Percentiles rank a stretch among this genome's conserved stretches.
phyloP scores from a whole-genome alignment of 257 asterid species.

The Petrea volubilis region DNA sequence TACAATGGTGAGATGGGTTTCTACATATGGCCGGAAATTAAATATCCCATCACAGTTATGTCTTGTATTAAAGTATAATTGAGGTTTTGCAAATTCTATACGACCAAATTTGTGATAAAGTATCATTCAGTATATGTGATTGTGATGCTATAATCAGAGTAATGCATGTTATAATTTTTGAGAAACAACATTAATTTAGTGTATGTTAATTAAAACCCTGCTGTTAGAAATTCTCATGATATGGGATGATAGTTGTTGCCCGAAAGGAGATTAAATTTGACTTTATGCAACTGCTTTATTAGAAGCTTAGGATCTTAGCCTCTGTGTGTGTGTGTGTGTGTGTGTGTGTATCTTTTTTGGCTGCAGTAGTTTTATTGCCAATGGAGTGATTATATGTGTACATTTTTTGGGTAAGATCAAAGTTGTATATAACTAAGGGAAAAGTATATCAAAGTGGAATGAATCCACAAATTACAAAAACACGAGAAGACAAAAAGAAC shows the following conservation, averaged over 20 bases:
- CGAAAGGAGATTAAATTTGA: no score
- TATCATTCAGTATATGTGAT: no score
- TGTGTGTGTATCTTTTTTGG: no score
- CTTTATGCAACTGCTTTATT: background rate
- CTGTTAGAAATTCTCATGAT: background rate
- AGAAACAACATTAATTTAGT: background rate
- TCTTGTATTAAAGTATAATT: background rate
- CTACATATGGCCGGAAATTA: background rate
- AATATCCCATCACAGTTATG: background rate
- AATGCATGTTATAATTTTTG: background rate
- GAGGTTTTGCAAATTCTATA: background rate
- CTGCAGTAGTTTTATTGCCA: background rate
- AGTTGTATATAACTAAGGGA: no score
- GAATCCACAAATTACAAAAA: no score
- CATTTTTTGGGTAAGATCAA: no score
- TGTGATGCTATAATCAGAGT: background rate
- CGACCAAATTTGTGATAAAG: no score
- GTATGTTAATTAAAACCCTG: background rate
- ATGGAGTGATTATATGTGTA: background rate
- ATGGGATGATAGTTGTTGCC: no score
- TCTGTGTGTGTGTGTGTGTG: no score
- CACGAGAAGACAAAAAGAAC: no score
- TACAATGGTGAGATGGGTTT: background rate
- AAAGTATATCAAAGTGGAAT: no score
- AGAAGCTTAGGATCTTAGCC: background rate